Percentiles rank a stretch among this genome's conserved stretches.
phyloP scores from a whole-genome alignment of 1,284 basidiomycete genomes.

The Thecaphora thlaspeos region DNA sequence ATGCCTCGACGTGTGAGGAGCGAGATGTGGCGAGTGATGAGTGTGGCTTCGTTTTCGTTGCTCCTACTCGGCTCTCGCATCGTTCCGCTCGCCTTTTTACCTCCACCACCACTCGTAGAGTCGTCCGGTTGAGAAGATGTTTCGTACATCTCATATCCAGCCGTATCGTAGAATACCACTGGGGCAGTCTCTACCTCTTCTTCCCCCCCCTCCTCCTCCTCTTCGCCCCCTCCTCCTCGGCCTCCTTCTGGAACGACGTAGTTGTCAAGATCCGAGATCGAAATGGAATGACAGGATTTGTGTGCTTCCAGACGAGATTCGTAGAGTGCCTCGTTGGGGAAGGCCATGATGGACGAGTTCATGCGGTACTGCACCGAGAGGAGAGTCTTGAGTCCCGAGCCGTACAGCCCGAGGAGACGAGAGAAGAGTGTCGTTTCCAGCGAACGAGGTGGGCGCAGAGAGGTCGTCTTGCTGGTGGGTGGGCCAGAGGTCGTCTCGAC shows the following conservation, averaged over 20 bases:
- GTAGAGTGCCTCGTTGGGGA: conserved; percentile 83
- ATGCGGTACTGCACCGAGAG: conserved; percentile 70
- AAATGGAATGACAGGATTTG: conserved; percentile 69
- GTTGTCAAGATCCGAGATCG: conserved; percentile 68
- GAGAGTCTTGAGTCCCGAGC: conserved; percentile 77
- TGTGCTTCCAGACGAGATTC: conserved; percentile 71
- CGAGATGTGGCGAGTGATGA: conserved; percentile 79
- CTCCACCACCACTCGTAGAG: no score
- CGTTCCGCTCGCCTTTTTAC: conserved; percentile 2
- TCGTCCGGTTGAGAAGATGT: conserved; percentile 12
- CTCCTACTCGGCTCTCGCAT: conserved; percentile 69
- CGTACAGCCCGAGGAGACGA: conserved; percentile 82
- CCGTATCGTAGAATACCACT: conserved; percentile 84
- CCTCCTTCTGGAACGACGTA: not conserved
- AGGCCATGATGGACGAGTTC: conserved; percentile 80
- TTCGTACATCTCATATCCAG: conserved; percentile 41
- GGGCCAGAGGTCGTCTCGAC: no score
- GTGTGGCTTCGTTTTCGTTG: conserved; percentile 87
- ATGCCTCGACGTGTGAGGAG: conserved; percentile 74
- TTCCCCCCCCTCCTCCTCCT: conserved; percentile 11
- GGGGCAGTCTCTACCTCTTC: conserved; percentile 72
- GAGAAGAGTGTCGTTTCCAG: conserved; percentile 89
- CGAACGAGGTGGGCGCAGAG: conserved; percentile 70
- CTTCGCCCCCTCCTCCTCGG: conserved; percentile 11
- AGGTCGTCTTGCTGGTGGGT: conserved; percentile 1